Evolutionary conservation across 1,284 basidiomycete species (phyloP).

Genomic region (Cryptococcus maquisensis): DNA sequence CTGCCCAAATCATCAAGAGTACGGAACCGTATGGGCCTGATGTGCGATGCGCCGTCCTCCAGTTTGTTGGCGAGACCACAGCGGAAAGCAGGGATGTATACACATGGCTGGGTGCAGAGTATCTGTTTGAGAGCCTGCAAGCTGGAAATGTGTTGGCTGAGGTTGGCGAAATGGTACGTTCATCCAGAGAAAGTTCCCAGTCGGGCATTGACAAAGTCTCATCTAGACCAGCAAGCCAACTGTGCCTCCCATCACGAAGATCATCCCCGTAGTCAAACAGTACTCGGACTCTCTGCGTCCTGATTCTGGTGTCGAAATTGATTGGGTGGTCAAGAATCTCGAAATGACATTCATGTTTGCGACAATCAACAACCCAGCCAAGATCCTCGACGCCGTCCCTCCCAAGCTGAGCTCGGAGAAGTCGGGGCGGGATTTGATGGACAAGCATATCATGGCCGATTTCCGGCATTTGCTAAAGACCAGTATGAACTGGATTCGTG

Average conservation of each 20-base stretch:
- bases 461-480: conserved; percentile 6
- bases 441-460: conserved; percentile 6
- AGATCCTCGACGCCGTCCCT: conserved; percentile 4
- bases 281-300: not conserved
- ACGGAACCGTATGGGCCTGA: not conserved
- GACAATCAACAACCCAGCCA: conserved; percentile 13
- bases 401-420: conserved; percentile 1
- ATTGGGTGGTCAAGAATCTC: conserved; percentile 8
- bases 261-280: not conserved
- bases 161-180: conserved; percentile 1
- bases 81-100: conserved; percentile 4
- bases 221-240: not conserved
- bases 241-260: conserved; percentile 1
- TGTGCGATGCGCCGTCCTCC: conserved; percentile 13
- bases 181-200: not conserved
- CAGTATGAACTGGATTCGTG: conserved; percentile 11
- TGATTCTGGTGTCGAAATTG: conserved; percentile 3
- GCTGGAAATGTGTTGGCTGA: conserved; percentile 6
- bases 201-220: not conserved
- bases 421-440: conserved; percentile 3
- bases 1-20: conserved; percentile 1
- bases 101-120: conserved; percentile 21
- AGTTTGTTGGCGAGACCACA: conserved; percentile 15
- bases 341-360: conserved; percentile 15
- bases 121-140: conserved; percentile 1